Evolutionary conservation across 1,284 basidiomycete genomes (phyloP), one percentile per base, ranked within the genome.

Genomic region (Abortiporus biennis): DNA sequence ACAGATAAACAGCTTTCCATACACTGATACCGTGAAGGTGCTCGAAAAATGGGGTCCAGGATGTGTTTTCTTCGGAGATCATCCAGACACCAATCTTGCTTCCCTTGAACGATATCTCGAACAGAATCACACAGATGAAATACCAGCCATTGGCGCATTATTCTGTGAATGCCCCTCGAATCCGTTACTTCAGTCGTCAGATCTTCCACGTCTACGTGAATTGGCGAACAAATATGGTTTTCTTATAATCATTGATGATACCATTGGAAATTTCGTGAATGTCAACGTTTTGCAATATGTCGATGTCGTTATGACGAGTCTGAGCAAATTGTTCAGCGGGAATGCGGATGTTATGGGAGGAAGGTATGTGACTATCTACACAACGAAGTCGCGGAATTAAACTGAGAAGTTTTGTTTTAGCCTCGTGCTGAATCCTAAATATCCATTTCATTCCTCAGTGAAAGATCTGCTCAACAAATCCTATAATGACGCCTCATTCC

Each of bases 31-130:
- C 16, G 75, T 93, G 47, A 95, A 95, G 63, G 79, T 94, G 36
- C 69, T 96, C 6, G 70, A 92, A 49, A 95, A 96, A 63, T 95
- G 91, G 88, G 92, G 92, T 2, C 85, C 86, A 1, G 92, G 92
- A 1, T 88, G 81, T 52, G 73, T 88, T 60, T 93, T 94, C 66
- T 76, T 86, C 45, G 92, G 91, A 8, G 69, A 76, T 48, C 92
- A 92, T 2, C 65, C 79, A 8, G 76, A 40, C 22, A 35, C 38
- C 9, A 16, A 29, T 19, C 21, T 44, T 12, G 25, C 30, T 17
- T 23, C 20, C 19, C 16, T 45, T 2, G 22, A 36, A 23, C 8
- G n/a, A 23, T 9, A 36, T 15, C 23, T 42, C 12, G 25, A 6
- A 25, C 16, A 9, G 3, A 23, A 27, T 12, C 19, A 33, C 3